A percentile compares a stretch with the other conserved stretches of the same genome.
Evolutionary conservation across 169 alveolate species (phyloP).

Genomic region (Cryptosporidium viatorum): DNA sequence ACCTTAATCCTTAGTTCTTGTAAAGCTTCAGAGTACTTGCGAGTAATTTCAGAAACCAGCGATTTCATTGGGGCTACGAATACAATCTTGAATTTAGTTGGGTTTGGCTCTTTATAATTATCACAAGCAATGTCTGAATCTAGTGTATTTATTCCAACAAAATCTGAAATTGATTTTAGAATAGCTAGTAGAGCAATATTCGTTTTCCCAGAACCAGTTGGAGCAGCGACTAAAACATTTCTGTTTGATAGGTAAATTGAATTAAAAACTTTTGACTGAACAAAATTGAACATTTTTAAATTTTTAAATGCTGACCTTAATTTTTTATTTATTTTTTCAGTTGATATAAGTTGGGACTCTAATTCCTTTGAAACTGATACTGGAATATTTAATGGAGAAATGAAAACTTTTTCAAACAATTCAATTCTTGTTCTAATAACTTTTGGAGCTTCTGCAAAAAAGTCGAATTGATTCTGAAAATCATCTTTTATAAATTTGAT

Average conservation of each 20-base stretch:
- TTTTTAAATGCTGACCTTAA: constrained; percentile 68
- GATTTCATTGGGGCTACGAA: constrained; percentile 99
- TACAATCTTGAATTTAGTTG: constrained; percentile 91
- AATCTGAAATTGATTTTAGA: constrained; percentile 89
- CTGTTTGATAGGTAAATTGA: constrained; percentile 93
- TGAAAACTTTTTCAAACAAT: constrained; percentile 26
- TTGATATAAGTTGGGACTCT: constrained; percentile 8
- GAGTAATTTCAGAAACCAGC: constrained; percentile 91
- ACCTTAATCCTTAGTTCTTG: constrained; percentile 89
- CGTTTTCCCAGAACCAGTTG: constrained; percentile 99
- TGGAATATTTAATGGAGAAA: constrained; percentile 25
- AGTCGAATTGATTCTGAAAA: neutral
- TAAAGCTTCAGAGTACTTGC: constrained; percentile 73
- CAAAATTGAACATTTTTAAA: constrained; percentile 89
- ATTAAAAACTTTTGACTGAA: constrained; percentile 95
- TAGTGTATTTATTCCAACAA: constrained; percentile 25
- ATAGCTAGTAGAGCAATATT: constrained; percentile 98
- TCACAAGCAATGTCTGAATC: neutral
- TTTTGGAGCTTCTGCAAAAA: neutral
- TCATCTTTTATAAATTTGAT: neutral
- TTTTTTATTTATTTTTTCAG: neutral
- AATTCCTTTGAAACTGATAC: constrained; percentile 31
- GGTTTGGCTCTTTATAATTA: constrained; percentile 8
- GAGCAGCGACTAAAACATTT: constrained; percentile 99
- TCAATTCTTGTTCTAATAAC: constrained; percentile 1